phyloP scores from a whole-genome alignment of 495 filamentous ascomycete species.

The Astrocystis sublimbata region DNA sequence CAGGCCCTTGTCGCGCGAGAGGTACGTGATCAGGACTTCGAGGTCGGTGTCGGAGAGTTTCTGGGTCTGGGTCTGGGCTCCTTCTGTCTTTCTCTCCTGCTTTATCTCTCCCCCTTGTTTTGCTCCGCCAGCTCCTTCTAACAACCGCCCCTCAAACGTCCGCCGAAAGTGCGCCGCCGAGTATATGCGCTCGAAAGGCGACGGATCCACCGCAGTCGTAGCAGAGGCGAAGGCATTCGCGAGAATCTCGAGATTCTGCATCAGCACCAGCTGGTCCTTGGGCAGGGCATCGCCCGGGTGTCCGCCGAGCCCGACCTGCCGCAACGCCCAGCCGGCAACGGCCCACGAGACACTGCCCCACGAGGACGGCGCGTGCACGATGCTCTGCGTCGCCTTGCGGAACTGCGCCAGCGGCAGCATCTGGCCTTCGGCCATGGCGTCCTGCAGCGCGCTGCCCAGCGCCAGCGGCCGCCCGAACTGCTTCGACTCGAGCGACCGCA shows the following conservation, averaged over 20 bases:
- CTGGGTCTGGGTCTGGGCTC: no score
- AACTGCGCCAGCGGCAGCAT: conserved; percentile 71
- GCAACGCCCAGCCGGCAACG: conserved; percentile 74
- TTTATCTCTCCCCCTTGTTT: no score
- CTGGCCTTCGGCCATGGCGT: conserved; percentile 66
- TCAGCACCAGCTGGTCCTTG: conserved; percentile 55
- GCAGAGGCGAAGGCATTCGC: conserved; percentile 49
- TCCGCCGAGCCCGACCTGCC: conserved; percentile 61
- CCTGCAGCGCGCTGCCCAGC: conserved; percentile 74
- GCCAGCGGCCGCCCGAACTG: conserved; percentile 86
- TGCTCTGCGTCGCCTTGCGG: conserved; percentile 57
- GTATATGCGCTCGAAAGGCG: conserved; percentile 64
- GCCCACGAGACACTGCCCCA: conserved; percentile 48
- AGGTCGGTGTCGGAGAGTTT: conserved; percentile 65
- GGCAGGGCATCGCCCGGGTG: conserved; percentile 53
- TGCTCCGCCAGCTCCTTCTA: no score
- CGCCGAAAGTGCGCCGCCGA: conserved; percentile 63
- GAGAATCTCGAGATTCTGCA: conserved; percentile 55
- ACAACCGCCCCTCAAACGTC: conserved; percentile 56
- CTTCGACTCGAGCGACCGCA: conserved; percentile 68
- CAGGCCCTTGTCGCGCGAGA: conserved; percentile 66
- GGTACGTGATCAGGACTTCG: conserved; percentile 67
- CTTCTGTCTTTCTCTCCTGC: no score
- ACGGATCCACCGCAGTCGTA: conserved; percentile 45
- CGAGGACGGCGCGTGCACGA: conserved; percentile 61